A percentile compares a stretch with the other conserved stretches of the same genome.
Conservation (phyloP, 352 stramenopile species). For the Phytophthora constricta region DNA sequence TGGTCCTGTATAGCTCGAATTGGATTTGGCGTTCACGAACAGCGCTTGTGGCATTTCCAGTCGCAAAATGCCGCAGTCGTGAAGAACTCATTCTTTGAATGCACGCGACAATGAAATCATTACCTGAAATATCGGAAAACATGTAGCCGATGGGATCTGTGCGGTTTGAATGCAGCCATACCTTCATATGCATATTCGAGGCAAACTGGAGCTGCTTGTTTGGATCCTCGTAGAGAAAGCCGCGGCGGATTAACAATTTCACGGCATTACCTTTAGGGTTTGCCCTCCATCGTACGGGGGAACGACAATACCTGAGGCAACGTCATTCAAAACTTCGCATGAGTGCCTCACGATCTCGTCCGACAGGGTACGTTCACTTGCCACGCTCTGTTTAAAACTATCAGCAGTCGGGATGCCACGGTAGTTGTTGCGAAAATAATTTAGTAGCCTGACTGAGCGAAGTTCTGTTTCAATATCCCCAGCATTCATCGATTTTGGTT, state of each 20-base stretch:
- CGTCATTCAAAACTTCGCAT: not conserved
- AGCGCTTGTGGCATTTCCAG: not conserved
- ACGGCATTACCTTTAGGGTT: not conserved
- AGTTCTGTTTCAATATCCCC: not conserved
- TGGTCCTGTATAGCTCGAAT: not conserved
- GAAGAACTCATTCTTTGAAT: conserved; percentile 1
- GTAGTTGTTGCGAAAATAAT: not conserved
- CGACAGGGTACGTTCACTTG: not conserved
- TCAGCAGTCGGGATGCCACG: not conserved
- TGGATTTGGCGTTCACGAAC: not conserved
- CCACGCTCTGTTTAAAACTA: not conserved
- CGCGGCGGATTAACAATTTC: conserved; percentile 8
- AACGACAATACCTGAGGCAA: not conserved
- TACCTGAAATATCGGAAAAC: not conserved
- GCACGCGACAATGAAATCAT: not conserved
- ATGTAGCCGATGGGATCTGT: not conserved
- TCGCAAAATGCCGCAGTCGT: conserved; percentile 5
- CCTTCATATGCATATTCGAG: not conserved
- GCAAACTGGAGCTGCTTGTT: not conserved
- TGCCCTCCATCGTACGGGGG: not conserved
- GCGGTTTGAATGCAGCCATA: not conserved
- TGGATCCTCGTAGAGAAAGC: conserved; percentile 8
- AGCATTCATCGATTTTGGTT: not conserved
- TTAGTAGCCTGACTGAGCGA: not conserved
- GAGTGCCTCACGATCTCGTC: no score